phyloP scores from a whole-genome alignment of 768 basidiomycete genomes.

The Kwoniella pini region DNA sequence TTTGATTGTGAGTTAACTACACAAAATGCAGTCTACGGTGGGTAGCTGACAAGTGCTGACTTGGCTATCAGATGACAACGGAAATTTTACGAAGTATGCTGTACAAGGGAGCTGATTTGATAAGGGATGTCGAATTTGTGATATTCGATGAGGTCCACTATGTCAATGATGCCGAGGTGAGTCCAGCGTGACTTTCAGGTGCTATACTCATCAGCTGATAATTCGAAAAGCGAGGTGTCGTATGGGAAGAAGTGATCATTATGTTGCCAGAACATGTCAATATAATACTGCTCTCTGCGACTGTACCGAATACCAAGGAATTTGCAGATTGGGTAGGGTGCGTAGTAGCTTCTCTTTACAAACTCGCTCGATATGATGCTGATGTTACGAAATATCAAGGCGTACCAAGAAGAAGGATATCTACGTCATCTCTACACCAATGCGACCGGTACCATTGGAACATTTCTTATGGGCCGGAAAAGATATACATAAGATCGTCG shows the following conservation, averaged over 20 bases:
- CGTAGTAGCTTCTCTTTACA: slow-evolving; percentile 45
- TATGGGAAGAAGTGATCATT: slow-evolving; percentile 99
- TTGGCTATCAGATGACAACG: slow-evolving; percentile 59
- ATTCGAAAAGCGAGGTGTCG: slow-evolving; percentile 94
- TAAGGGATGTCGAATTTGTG: slow-evolving; percentile 98
- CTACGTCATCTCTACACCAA: slow-evolving; percentile 94
- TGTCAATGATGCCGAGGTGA: slow-evolving; percentile 96
- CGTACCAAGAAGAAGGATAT: slow-evolving; percentile 99
- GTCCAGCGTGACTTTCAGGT: no score
- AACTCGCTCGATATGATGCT: background rate
- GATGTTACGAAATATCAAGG: slow-evolving; percentile 56
- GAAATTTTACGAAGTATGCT: slow-evolving; percentile 94
- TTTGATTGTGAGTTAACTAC: slow-evolving; percentile 71
- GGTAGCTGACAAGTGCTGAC: background rate
- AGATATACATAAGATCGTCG: slow-evolving; percentile 89
- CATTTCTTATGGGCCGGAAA: slow-evolving; percentile 95
- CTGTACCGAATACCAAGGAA: slow-evolving; percentile 95
- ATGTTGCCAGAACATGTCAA: slow-evolving; percentile 99
- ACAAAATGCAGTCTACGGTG: background rate
- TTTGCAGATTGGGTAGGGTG: slow-evolving; percentile 99
- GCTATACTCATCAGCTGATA: no score
- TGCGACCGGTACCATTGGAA: slow-evolving; percentile 94
- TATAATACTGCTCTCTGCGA: slow-evolving; percentile 94
- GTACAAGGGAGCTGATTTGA: slow-evolving; percentile 97
- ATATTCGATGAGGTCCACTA: slow-evolving; percentile 99